Base-by-base conservation (phyloP, 495 filamentous ascomycete species). In the Xylaria acuta region DNA sequence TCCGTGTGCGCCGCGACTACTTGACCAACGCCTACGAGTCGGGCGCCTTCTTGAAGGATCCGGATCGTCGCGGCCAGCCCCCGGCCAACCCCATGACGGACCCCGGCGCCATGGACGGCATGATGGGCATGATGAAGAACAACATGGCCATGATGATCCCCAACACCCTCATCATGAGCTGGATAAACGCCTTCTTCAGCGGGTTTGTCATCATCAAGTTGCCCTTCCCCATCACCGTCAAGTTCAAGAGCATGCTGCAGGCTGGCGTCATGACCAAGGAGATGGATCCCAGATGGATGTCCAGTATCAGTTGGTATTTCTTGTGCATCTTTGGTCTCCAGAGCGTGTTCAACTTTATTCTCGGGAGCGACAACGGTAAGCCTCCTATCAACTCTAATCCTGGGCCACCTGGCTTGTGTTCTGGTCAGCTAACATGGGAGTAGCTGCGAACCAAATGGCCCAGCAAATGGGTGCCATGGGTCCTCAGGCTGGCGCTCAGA, bases 141-240 rank as follows among this genome's bases (percentile, higher is more conserved):
- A 97, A 99, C 77, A 97, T 99, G 93, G 94, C 95, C 74, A 98
- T 97, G 96, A 98, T 99, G 87, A 94, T 99, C 51, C 97, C 96
- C 59, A 97, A 99, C 81, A 98, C 95, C 5, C 82, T 98, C 81
- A 98, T 98, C 74, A 99, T 99, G 96, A 94, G 96, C 66, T 99
- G 96, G 96, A 98, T 99, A 76, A 99, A 98, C 85, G 94, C 96
- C 0, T 98, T 98, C 81, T 99, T 99, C 77, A 94, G 92, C 53
- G 96, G 96, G 27, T 99, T 97, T 80, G 96, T 99, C 49, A 97
- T 98, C 58, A 93, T 99, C 89, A 97, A 97, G 91, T 82, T 99
- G n/a, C 96, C 96, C 4, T 99, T 99, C 84, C 97, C 96, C 1
- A 86, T 99, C 67, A 99, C 96, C 16, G 94, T 97, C 77, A 94